Base-by-base conservation (phyloP, 108 stramenopile genomes). In the Poteriospumella lacustris region DNA sequence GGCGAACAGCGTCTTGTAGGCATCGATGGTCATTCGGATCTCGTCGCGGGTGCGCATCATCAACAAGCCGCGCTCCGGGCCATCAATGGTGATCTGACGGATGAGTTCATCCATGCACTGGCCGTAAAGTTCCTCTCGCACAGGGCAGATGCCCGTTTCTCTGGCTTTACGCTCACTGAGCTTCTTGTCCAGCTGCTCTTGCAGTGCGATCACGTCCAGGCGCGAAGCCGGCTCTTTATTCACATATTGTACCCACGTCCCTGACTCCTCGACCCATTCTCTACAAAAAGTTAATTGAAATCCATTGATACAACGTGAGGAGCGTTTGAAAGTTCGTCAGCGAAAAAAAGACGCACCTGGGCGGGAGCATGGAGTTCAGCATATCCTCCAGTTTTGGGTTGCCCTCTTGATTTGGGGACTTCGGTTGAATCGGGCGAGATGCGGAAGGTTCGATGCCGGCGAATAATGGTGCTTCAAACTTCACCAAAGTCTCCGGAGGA, bases 1-100 rank as follows among this genome's bases (percentile, higher is more conserved):
- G 78, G 86, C 88, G 82, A 84, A 88, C 31, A 89, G 79, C 0
- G 88, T 86, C 62, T 87, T 87, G 87, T 90, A 89, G 0, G 89
- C 89, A 42, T 90, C 88, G 58, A 88, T 76, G 0, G 89, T 83
- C 89, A 90, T 90, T 26, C 82, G 64, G 44, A 86, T 80, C 79
- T 90, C 88, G 69, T 90, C 87, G 0, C 88, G 79, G 34, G 83
- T 82, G 0, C 89, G 81, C 44, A 89, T 44, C 31, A 89, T 84
- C 44, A 90, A 60, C 36, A 90, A 80, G 34, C 89, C 89, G 31
- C 89, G 79, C 87, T 90, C 89, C 0, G 89, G 87, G 2, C 87
- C 82, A 40, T 90, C 86, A 33, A 90, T 58, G 0, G 88, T 86
- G 15, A 89, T 85, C 58, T 89, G 89, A 15, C 86, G 78, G 39